Evolutionary conservation across 1,284 basidiomycete species (phyloP), one percentile per base, ranked within the genome.

Genomic region (Agroathelia rolfsii): DNA sequence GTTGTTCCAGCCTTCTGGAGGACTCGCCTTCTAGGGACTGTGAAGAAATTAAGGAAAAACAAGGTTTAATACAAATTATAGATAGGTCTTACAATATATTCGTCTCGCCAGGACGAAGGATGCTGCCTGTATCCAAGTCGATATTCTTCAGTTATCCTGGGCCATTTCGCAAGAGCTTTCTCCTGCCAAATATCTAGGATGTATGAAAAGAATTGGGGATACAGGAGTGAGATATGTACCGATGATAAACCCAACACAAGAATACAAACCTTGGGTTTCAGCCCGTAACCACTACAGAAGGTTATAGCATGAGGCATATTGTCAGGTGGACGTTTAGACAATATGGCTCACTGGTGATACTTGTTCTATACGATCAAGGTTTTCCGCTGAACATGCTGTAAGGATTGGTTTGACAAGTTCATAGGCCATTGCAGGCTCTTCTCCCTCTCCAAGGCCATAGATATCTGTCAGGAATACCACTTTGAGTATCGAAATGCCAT

Each of bases 401-500:
- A 86, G 60, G 28, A 86, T 72, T 27, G 83, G 83, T 47, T 66
- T 67, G 41, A 79, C 65, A 28, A 85, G 61, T 28, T 66, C 60
- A 51, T 70, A 76, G 32, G 67, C 68, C 42, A 80, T n/a, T n/a
- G n/a, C n/a, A n/a, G n/a, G n/a, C n/a, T n/a, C n/a, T n/a, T n/a
- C n/a, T n/a, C 69, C 66, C 40, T 70, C 66, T 11, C 75, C 76
- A 26, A 81, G 55, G 44, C 64, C 66, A 34, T 52, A 51, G 41
- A 81, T 74, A 28, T 61, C 77, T 79, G 37, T 12, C 10, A 16
- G n/a, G n/a, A n/a, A n/a, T n/a, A n/a, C n/a, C n/a, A n/a, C n/a
- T n/a, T n/a, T n/a, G n/a, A n/a, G n/a, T n/a, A n/a, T n/a, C n/a
- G n/a, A n/a, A n/a, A n/a, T n/a, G n/a, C n/a, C n/a, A n/a, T n/a